phyloP scores from a whole-genome alignment of 306 rosid species.

The Dryas alaskensis region DNA sequence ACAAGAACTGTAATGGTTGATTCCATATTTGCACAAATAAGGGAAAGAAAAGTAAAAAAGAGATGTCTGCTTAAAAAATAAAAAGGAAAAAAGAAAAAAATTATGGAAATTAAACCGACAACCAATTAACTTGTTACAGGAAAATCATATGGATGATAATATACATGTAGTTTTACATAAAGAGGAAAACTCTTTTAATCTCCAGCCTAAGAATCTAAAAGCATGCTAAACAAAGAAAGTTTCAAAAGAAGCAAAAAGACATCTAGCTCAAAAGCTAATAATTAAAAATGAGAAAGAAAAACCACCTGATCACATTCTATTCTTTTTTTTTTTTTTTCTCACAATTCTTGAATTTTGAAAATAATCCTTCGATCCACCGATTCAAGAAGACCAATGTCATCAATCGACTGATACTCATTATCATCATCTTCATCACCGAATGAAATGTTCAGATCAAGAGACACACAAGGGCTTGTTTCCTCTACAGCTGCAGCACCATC shows the following conservation, averaged over 20 bases:
- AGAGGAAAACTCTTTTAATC: constrained; percentile 17
- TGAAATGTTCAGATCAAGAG: constrained; percentile 88
- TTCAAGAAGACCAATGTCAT: constrained; percentile 78
- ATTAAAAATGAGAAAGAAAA: neutral
- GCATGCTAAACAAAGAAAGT: constrained; percentile 40
- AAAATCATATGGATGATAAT: constrained; percentile 26
- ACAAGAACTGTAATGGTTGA: neutral
- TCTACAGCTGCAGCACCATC: constrained; percentile 20
- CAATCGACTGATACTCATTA: constrained; percentile 42
- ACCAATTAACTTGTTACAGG: constrained; percentile 9
- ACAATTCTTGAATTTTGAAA: constrained; percentile 69
- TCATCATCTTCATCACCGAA: constrained; percentile 45
- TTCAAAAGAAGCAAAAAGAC: constrained; percentile 19
- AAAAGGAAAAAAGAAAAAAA: neutral
- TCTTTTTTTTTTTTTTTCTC: constrained; percentile 8
- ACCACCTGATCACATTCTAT: constrained; percentile 9
- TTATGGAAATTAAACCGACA: neutral
- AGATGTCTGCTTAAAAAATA: neutral
- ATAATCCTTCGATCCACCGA: constrained; percentile 71
- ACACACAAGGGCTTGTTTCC: constrained; percentile 50
- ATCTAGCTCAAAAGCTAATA: neutral
- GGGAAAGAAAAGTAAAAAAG: neutral
- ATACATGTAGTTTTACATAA: constrained; percentile 44
- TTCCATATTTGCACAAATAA: constrained; percentile 8
- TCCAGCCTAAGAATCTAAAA: constrained; percentile 34